These are phyloP conservation scores for Polytrichum formosum DNA, from an alignment of 225 moss, liverwort and hornwort genomes.

Conservation along the genomic window DNA sequence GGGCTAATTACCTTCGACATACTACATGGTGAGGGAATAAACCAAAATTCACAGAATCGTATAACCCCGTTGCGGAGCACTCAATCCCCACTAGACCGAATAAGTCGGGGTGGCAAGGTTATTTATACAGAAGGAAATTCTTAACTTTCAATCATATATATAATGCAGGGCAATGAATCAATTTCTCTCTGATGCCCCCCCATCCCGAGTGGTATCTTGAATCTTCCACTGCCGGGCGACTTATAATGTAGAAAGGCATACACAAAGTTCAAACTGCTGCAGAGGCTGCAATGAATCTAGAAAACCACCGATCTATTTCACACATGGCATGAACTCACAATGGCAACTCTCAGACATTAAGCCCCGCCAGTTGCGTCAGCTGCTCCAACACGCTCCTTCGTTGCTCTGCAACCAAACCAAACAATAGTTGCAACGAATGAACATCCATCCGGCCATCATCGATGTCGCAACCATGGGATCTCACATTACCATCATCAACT, in stretches of 20 bases:
- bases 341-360: slow-evolving; percentile 78
- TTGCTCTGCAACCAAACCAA: slow-evolving; percentile 61
- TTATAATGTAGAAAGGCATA: not conserved
- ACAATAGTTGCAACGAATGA: not conserved
- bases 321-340: slow-evolving; percentile 56
- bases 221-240: not conserved
- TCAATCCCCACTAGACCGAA: too few relatives aligned
- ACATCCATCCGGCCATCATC: not conserved
- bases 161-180: not conserved
- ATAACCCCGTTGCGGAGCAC: too few relatives aligned
- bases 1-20: too few relatives aligned
- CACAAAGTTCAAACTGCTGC: not conserved
- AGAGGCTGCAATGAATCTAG: not conserved
- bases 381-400: slow-evolving; percentile 79
- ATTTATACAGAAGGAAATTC: not conserved
- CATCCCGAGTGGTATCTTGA: too few relatives aligned
- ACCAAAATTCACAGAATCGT: too few relatives aligned
- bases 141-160: not conserved
- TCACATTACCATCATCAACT: not conserved
- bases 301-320: slow-evolving; percentile 2
- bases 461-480: not conserved
- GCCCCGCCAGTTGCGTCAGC: slow-evolving; percentile 87
- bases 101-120: too few relatives aligned
- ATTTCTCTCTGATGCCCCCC: not conserved
- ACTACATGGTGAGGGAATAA: too few relatives aligned